Percentiles rank a stretch among this genome's conserved stretches.
Conservation (phyloP, 371 early-diverging fungal species). For the Umbelopsis sp. region DNA sequence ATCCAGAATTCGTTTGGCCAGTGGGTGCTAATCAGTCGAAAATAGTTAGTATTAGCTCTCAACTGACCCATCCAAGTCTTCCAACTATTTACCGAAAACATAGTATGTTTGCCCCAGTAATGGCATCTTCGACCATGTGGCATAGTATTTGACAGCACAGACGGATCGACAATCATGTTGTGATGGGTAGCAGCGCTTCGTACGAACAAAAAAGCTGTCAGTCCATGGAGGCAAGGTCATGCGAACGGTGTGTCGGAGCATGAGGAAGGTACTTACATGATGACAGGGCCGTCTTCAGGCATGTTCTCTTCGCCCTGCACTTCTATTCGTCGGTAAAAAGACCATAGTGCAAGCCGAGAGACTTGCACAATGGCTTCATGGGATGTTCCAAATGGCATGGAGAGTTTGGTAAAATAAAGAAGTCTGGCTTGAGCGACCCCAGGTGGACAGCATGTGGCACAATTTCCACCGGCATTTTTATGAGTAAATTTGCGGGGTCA, state of each 20-base stretch:
- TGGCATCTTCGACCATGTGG: constrained; percentile 54
- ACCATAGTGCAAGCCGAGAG: constrained; percentile 53
- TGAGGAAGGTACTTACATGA: constrained; percentile 37
- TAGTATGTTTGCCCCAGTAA: constrained; percentile 62
- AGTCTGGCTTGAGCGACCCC: not conserved
- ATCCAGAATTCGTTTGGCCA: constrained; percentile 39
- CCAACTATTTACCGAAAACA: constrained; percentile 35
- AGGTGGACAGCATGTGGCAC: constrained; percentile 2
- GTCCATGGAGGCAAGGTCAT: not conserved
- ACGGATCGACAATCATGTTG: constrained; percentile 65
- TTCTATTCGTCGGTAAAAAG: constrained; percentile 48
- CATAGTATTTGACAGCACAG: constrained; percentile 49
- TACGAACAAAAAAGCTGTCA: not conserved
- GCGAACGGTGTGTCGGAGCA: not conserved
- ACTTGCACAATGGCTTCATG: constrained; percentile 48
- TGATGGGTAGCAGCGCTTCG: constrained; percentile 56
- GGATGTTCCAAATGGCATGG: constrained; percentile 51
- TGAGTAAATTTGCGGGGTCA: not conserved
- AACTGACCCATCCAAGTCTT: not conserved
- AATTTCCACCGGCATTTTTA: constrained; percentile 1
- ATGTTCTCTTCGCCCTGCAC: constrained; percentile 43
- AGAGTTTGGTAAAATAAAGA: constrained; percentile 9
- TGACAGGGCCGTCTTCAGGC: constrained; percentile 40
- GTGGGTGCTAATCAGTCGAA: constrained; percentile 26
- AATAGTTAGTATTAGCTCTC: not conserved